A percentile compares a stretch with the other conserved stretches of the same genome.
Conservation (phyloP, 2,329 filamentous ascomycete genomes). For the Colletotrichum destructivum region DNA sequence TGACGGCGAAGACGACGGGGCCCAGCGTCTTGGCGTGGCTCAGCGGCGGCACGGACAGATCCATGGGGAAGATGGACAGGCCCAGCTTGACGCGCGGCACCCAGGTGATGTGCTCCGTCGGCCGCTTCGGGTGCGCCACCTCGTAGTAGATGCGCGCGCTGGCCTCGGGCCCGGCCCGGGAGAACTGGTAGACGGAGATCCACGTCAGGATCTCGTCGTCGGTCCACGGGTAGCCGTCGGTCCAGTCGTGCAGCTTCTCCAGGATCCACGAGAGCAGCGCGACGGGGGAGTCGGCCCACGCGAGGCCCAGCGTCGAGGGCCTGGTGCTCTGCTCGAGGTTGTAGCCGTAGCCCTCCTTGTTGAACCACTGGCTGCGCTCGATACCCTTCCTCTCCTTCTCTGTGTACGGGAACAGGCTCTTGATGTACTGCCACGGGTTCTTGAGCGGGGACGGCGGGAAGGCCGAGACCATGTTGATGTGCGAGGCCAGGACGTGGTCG, state of each 20-base stretch:
- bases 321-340: constrained; percentile 74
- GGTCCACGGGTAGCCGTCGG: constrained; percentile 79
- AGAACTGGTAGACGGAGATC: constrained; percentile 82
- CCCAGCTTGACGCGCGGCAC: constrained; percentile 59
- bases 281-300: constrained; percentile 78
- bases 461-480: constrained; percentile 71
- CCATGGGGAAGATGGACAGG: constrained; percentile 70
- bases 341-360: constrained; percentile 71
- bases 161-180: constrained; percentile 77
- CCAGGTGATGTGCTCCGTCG: constrained; percentile 47
- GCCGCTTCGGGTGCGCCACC: constrained; percentile 57
- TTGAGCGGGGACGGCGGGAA: constrained; percentile 63
- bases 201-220: constrained; percentile 84
- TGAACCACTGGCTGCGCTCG: constrained; percentile 71
- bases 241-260: constrained; percentile 86
- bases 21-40: constrained; percentile 73
- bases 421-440: constrained; percentile 70
- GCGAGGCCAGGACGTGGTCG: constrained; percentile 68
- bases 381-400: constrained; percentile 66
- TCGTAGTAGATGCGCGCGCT: constrained; percentile 83
- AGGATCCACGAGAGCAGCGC: constrained; percentile 84
- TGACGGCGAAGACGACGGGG: constrained; percentile 70
- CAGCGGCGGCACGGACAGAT: constrained; percentile 68
- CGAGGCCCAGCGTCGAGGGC: constrained; percentile 81
- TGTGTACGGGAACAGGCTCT: constrained; percentile 70